These are phyloP conservation scores for Eucalyptus pauciflora DNA, from an alignment of 345 rosid genomes.

Conservation along the genomic window DNA sequence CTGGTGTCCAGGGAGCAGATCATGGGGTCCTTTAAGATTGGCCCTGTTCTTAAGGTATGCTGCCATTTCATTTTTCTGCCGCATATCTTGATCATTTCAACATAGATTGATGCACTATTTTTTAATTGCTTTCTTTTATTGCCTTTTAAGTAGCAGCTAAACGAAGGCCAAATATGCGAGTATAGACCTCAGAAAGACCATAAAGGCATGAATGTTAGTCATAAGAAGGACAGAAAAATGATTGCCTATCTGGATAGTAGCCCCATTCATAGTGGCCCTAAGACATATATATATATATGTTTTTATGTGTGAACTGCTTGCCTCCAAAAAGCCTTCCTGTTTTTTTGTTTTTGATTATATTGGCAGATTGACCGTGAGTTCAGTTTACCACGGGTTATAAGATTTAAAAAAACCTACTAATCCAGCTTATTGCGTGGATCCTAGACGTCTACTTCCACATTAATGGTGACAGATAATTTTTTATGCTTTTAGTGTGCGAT, in stretches of 20 bases:
- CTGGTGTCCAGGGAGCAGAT: conserved; percentile 76
- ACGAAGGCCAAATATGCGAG: neutral
- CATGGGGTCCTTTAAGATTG: conserved; percentile 83
- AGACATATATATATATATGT: neutral
- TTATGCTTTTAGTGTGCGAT: neutral
- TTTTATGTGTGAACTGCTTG: neutral
- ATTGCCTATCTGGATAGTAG: neutral
- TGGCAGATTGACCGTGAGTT: neutral
- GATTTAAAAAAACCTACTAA: neutral
- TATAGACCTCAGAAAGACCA: neutral
- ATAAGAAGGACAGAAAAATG: neutral
- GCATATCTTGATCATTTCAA: neutral
- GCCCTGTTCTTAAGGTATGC: conserved; percentile 53
- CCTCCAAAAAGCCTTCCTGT: neutral
- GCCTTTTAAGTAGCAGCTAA: neutral
- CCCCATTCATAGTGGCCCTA: neutral
- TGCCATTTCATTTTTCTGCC: neutral
- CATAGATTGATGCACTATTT: neutral
- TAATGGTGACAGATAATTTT: neutral
- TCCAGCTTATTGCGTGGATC: neutral
- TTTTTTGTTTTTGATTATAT: neutral
- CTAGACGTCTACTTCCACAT: neutral
- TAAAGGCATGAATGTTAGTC: neutral
- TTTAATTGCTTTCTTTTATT: neutral
- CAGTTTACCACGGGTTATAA: neutral